Percentiles rank a stretch among this genome's conserved stretches.
Conservation (phyloP, 768 basidiomycete species). For the Mycena chlorophos region DNA sequence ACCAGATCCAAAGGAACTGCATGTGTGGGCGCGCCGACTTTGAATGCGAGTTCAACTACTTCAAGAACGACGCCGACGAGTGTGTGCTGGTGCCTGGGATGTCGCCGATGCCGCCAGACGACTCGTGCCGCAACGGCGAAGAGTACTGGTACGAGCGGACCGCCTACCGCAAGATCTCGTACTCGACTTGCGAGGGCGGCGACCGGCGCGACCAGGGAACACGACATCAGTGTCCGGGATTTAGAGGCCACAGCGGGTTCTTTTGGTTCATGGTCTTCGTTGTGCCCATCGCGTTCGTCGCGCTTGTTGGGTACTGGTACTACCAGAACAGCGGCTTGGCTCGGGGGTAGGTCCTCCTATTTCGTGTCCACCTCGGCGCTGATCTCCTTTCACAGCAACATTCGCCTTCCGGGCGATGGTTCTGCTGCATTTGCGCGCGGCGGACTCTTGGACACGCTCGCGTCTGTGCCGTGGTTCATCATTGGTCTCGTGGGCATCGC, state of each 20-base stretch:
- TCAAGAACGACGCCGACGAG: conserved; percentile 62
- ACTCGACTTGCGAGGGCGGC: conserved; percentile 85
- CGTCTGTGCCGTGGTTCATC: conserved; percentile 88
- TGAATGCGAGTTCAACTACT: conserved; percentile 97
- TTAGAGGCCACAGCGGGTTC: conserved; percentile 66
- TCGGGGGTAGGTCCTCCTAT: conserved; percentile 61
- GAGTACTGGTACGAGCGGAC: conserved; percentile 95
- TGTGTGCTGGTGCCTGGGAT: conserved; percentile 81
- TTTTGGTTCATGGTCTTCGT: conserved; percentile 85
- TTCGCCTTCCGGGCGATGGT: conserved; percentile 70
- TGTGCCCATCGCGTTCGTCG: conserved; percentile 77
- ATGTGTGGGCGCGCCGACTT: conserved; percentile 76
- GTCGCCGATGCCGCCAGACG: conserved; percentile 58
- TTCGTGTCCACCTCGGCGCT: conserved; percentile 14
- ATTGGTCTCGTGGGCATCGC: conserved; percentile 76
- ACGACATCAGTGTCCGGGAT: conserved; percentile 78
- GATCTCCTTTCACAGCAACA: conserved; percentile 49
- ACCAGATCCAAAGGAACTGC: conserved; percentile 67
- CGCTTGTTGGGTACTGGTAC: conserved; percentile 78
- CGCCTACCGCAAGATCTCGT: conserved; percentile 85
- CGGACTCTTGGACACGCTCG: conserved; percentile 66
- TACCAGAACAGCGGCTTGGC: conserved; percentile 71
- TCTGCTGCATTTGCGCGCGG: conserved; percentile 39
- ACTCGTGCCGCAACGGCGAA: conserved; percentile 58
- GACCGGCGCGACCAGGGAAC: conserved; percentile 73